Conservation (phyloP, 2,329 filamentous ascomycete genomes). For the Arthrinium phaeospermum region DNA sequence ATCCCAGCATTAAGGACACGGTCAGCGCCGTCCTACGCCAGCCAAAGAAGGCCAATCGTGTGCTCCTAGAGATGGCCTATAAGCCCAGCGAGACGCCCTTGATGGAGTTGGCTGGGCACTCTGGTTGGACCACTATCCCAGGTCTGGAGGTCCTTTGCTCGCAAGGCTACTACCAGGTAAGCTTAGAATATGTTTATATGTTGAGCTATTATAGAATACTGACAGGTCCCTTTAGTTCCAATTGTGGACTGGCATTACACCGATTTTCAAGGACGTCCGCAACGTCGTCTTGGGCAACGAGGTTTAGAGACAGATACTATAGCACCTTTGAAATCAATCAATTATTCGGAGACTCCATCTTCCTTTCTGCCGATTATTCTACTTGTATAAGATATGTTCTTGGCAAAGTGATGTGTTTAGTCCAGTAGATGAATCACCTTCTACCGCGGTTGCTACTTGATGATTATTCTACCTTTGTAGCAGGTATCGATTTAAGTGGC, state of each 20-base stretch:
- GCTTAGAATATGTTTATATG: constrained; percentile 33
- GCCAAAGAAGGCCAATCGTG: constrained; percentile 49
- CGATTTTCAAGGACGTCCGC: constrained; percentile 73
- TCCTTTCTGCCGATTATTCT: not conserved
- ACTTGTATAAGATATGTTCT: not conserved
- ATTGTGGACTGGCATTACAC: constrained; percentile 82
- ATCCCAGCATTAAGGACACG: constrained; percentile 69
- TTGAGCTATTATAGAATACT: constrained; percentile 24
- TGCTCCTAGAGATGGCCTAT: constrained; percentile 95
- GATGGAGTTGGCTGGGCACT: constrained; percentile 81
- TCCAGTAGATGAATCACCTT: not conserved
- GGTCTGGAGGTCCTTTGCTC: constrained; percentile 89
- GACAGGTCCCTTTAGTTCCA: constrained; percentile 63
- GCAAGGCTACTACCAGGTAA: constrained; percentile 87
- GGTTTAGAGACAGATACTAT: not conserved
- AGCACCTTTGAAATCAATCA: not conserved
- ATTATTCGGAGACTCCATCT: not conserved
- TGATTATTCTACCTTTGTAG: no score
- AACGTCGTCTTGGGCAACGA: constrained; percentile 57
- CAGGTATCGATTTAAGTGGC: no score
- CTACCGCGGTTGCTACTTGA: no score
- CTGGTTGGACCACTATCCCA: constrained; percentile 82
- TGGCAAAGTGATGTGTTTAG: not conserved
- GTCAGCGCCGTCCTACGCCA: constrained; percentile 60
- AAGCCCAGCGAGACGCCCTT: constrained; percentile 83